phyloP scores from a whole-genome alignment of 495 filamentous ascomycete genomes.

The Penicillium silybi region DNA sequence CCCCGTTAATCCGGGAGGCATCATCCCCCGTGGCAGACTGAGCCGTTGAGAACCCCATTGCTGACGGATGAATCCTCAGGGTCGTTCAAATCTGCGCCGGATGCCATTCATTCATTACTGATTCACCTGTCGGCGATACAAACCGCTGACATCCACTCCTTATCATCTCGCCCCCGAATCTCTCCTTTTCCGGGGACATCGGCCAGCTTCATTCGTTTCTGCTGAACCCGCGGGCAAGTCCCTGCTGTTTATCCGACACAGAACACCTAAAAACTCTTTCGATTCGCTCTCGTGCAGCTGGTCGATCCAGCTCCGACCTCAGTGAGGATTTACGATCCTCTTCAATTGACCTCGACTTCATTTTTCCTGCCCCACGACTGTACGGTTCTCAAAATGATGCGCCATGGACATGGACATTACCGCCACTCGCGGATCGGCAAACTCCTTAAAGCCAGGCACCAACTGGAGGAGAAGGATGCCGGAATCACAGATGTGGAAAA shows the following conservation, averaged over 20 bases:
- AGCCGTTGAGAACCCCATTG: not conserved
- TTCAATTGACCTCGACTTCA: not conserved
- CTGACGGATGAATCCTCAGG: slow-evolving; percentile 2
- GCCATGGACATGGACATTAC: slow-evolving; percentile 19
- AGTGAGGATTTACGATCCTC: slow-evolving; percentile 14
- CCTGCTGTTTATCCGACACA: slow-evolving; percentile 10
- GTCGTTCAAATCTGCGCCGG: not conserved
- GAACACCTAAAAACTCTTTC: not conserved
- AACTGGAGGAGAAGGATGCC: slow-evolving; percentile 4
- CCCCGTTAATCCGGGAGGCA: not conserved
- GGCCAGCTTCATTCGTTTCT: slow-evolving; percentile 3
- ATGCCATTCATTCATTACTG: slow-evolving; percentile 2
- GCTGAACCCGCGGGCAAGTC: slow-evolving; percentile 14
- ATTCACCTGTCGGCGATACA: slow-evolving; percentile 3
- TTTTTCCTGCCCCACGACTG: not conserved
- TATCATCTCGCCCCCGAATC: slow-evolving; percentile 4
- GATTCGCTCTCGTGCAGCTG: slow-evolving; percentile 9
- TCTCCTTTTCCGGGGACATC: slow-evolving; percentile 3
- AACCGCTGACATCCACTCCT: slow-evolving; percentile 15
- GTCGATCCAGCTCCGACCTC: slow-evolving; percentile 20
- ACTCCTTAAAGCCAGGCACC: slow-evolving; percentile 15
- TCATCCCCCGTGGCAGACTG: not conserved
- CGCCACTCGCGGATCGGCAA: slow-evolving; percentile 20
- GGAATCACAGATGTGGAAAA: slow-evolving; percentile 1
- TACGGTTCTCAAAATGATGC: slow-evolving; percentile 13